phyloP scores from a whole-genome alignment of 495 filamentous ascomycete genomes.

The Pseudoneurospora amorphoporcata region DNA sequence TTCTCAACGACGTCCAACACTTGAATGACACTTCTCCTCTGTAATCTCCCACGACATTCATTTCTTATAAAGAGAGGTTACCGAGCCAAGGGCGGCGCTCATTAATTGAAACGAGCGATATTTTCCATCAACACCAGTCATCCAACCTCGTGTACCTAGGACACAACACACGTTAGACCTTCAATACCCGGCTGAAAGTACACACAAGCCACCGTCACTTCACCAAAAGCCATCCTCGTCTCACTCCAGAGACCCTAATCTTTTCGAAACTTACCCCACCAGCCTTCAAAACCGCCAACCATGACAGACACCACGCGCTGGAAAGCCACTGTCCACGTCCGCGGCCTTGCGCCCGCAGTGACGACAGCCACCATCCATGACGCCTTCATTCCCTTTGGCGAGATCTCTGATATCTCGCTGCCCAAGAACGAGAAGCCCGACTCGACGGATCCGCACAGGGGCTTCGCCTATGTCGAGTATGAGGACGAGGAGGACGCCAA shows the following conservation, averaged over 20 bases:
- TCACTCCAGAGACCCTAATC: background rate
- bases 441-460: conserved; percentile 65
- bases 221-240: background rate
- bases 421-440: conserved; percentile 71
- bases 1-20: background rate
- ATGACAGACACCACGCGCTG: conserved; percentile 79
- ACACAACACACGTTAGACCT: background rate
- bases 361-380: conserved; percentile 65
- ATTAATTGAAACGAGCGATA: background rate
- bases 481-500: conserved; percentile 76
- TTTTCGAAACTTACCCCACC: background rate
- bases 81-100: background rate
- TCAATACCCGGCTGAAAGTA: background rate
- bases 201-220: background rate
- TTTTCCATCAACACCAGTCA: background rate
- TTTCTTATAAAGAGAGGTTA: background rate
- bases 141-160: background rate
- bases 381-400: conserved; percentile 93
- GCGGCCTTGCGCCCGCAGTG: conserved; percentile 74
- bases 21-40: background rate
- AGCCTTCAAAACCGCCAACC: conserved; percentile 11
- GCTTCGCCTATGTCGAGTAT: conserved; percentile 96
- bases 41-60: background rate
- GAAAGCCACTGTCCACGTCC: conserved; percentile 84
- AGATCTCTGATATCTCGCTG: conserved; percentile 79